Evolutionary conservation across 352 stramenopile genomes (phyloP), one percentile per base, ranked within the genome.

Genomic region (Phytophthora tubulina): DNA sequence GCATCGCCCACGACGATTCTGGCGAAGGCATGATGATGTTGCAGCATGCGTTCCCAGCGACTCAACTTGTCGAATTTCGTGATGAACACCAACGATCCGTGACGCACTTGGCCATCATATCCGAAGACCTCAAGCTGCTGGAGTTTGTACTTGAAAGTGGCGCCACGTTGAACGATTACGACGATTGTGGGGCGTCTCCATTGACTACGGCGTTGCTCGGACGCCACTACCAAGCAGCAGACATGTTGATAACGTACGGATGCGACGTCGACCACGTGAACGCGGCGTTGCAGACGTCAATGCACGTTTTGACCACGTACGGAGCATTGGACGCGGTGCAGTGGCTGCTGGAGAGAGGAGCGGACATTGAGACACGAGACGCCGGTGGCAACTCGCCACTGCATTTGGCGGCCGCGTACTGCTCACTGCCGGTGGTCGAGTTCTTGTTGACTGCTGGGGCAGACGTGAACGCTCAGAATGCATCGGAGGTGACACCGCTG

Each of bases 391-490:
- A 87, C 50, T 80, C 74, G 4, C 70, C 76, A 35, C 54, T 87
- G 6, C 79, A 85, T 42, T 44, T 87, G 2, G 74, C 79, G 5
- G 76, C 72, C 0, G 74, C 69, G 14, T 83, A 85, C 61, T 80
- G 72, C 7, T 75, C 66, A 1, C 41, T 69, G 2, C 48, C 64
- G 6, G 64, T 78, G 2, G 59, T 72, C 1, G 31, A 46, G 6
- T 21, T 51, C 4, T 52, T 87, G 31, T 3, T 87, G 7, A 17
- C 50, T 11, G 35, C 51, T 6, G 69, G 75, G 0, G 77, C 75
- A 2, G 64, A 80, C 32, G 60, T 75, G 6, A 83, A 78, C 53
- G 62, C 75, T 36, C 2, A n/a, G 14, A 84, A 83, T 44, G 68
- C 50, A 9, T 59, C 21, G 4, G 57, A 63, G 3, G 66, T 72